Conservation (phyloP, 345 rosid species). For the Citrus glauca region DNA sequence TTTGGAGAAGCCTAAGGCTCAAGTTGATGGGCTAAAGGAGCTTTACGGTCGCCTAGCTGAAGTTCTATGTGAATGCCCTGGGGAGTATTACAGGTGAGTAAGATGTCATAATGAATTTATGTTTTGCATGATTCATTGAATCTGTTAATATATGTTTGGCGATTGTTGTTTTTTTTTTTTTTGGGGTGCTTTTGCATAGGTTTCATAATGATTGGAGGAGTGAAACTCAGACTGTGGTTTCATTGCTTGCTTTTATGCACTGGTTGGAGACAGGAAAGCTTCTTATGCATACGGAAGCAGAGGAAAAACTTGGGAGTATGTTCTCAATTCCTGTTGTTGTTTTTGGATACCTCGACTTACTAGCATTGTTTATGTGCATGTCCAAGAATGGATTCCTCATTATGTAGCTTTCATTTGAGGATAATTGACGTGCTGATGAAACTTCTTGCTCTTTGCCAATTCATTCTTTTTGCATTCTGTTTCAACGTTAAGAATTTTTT, state of each 20-base stretch:
- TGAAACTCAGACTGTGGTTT: conserved; percentile 87
- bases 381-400: not conserved
- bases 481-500: not conserved
- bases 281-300: conserved; percentile 68
- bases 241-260: conserved; percentile 80
- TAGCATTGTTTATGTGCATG: not conserved
- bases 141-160: conserved; percentile 1
- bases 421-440: not conserved
- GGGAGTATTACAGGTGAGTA: conserved; percentile 72
- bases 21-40: conserved; percentile 51
- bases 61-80: conserved; percentile 54
- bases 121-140: not conserved
- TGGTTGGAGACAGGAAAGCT: conserved; percentile 88
- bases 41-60: conserved; percentile 56
- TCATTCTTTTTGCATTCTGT: not conserved
- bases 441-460: not conserved
- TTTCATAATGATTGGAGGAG: conserved; percentile 96
- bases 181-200: conserved; percentile 34
- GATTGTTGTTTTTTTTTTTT: not conserved
- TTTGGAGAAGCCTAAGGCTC: conserved; percentile 59
- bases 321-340: not conserved
- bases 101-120: not conserved
- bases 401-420: not conserved
- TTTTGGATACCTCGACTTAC: not conserved
- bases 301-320: conserved; percentile 84